Conservation (phyloP, 2,329 filamentous ascomycete genomes). For the Exserohilum turcica region DNA sequence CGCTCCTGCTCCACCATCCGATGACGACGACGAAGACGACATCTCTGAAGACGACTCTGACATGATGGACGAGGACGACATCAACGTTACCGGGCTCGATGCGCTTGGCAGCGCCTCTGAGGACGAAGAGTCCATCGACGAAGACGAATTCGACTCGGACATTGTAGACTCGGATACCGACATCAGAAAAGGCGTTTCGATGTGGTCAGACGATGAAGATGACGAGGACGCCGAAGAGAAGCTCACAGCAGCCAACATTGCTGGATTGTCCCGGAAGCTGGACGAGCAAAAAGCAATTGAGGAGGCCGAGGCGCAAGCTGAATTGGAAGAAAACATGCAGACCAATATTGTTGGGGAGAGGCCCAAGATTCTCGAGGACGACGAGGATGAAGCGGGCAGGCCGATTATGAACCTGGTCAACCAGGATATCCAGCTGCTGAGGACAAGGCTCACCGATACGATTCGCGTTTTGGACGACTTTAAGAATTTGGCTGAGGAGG, state of each 20-base stretch:
- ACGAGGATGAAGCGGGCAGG: slow-evolving; percentile 64
- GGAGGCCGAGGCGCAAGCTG: slow-evolving; percentile 80
- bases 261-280: slow-evolving; percentile 82
- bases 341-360: slow-evolving; percentile 81
- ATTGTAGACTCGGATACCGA: slow-evolving; percentile 67
- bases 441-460: slow-evolving; percentile 88
- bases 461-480: slow-evolving; percentile 91
- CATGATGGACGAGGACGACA: slow-evolving; percentile 50
- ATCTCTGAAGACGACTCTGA: slow-evolving; percentile 31
- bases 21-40: slow-evolving; percentile 40
- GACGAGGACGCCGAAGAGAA: slow-evolving; percentile 88
- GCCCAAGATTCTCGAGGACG: slow-evolving; percentile 67
- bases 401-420: slow-evolving; percentile 65
- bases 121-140: slow-evolving; percentile 46
- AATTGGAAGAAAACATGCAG: slow-evolving; percentile 86
- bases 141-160: slow-evolving; percentile 49
- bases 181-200: slow-evolving; percentile 57
- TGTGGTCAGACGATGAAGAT: slow-evolving; percentile 97
- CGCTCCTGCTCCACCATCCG: slow-evolving; percentile 36
- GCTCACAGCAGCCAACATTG: slow-evolving; percentile 94
- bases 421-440: slow-evolving; percentile 86
- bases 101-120: slow-evolving; percentile 47
- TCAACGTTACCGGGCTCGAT: slow-evolving; percentile 48
- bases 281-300: slow-evolving; percentile 78
- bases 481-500: slow-evolving; percentile 76